Base-by-base conservation (phyloP, 2,329 filamentous ascomycete genomes). In the Paecilomyces formosus region DNA sequence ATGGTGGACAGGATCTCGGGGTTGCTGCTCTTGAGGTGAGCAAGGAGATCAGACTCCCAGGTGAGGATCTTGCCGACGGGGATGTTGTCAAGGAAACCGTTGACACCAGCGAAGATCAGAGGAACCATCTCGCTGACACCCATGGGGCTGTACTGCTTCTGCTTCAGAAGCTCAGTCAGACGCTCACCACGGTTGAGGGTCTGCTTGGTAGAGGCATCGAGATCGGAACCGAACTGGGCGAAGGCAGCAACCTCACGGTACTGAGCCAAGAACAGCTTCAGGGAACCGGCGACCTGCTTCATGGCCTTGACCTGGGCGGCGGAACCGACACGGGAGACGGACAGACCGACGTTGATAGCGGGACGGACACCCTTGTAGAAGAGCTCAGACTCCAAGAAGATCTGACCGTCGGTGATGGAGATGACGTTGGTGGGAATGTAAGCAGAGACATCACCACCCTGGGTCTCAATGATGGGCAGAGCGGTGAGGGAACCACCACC, bases 361-460 rank as follows among this genome's bases (percentile, higher is more conserved):
- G 94, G 94, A 76, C 94, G 93, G 81, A 99, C 83, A 95, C 94
- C 94, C 90, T 99, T 99, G 91, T 97, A 97, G 89, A 97, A 99
- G 67, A 97, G 86, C 81, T 99, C 94, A 69, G 93, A 81, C 83
- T 99, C 94, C 84, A 99, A 86, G 90, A 99, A 99, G 81, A 99
- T 97, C 84, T 99, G 94, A 65, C 94, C 94, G 75, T 97, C 94
- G 72, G 94, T 99, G 77, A 99, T 99, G 79, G 93, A 97, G 87
- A 99, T 99, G 82, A 97, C 94, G 85, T 97, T 99, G 82, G 94
- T 99, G 73, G 94, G 94, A 86, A 99, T 97, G 82, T 97, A 99
- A 71, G 94, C 94, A 71, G 94, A 97, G 75, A 99, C 94, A 82
- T 99, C 94, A 90, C 94, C 94, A 86, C 94, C 94, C 86, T 97